Evolutionary conservation across 345 rosid species (phyloP), one percentile per base, ranked within the genome.

Genomic region (Euphorbia lathyris): DNA sequence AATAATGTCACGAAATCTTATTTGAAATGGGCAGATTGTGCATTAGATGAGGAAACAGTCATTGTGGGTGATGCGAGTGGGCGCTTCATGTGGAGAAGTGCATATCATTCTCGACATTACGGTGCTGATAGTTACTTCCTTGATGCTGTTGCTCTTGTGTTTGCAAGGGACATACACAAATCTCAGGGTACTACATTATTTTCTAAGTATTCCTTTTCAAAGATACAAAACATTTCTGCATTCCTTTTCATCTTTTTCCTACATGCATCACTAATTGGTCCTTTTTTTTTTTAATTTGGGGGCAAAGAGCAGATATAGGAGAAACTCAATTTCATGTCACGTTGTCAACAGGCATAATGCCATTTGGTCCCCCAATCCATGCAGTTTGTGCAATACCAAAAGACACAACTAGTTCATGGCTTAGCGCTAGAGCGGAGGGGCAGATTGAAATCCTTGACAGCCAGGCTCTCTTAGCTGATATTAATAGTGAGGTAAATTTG

Each of bases 71-170:
- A 80, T 74, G 79, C 83, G 47, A 69, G 72, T 53, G 72, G 72
- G 16, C 17, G 65, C 66, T 80, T 82, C 30, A 27, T 76, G 61
- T 78, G 77, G 58, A 68, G 23, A 27, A 74, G 59, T 22, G 61
- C 32, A 36, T 48, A 58, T n/a, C n/a, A 9, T 74, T 43, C 69
- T 51, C 58, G 2, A 38, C 47, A 58, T 30, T 51, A 61, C 43
- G 5, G 26, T 5, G 20, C 20, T 9, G 27, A 66, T 70, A 20
- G 5, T 9, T 75, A 30, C 53, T 48, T 34, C 30, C 51, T 69
- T 42, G 81, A 79, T 58, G 83, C 78, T 16, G 80, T 80, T 14
- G 81, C 82, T 55, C 84, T 84, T 60, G 86, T 82, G 32, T 78
- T 84, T 65, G 78, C 84, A 10, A 78, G 32, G 72, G 86, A 84